Evolutionary conservation across 2,329 filamentous ascomycete species (phyloP).

Genomic region (Cordyceps tenuipes): DNA sequence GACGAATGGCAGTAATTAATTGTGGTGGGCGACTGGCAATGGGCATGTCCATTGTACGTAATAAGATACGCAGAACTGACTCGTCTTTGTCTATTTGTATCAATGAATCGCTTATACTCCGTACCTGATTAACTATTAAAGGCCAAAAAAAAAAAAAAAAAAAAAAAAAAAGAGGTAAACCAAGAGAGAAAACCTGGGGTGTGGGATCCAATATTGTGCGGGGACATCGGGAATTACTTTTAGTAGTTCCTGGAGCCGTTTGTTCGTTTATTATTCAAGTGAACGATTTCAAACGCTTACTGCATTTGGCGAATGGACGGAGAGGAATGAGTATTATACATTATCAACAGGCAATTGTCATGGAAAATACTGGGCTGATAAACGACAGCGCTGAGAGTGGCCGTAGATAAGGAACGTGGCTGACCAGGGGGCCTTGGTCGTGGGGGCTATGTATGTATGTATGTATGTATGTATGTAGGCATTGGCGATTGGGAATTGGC

Average conservation of each 20-base stretch:
- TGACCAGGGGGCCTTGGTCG: neutral
- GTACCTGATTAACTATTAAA: too few relatives aligned
- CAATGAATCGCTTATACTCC: too few relatives aligned
- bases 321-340: neutral
- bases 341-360: neutral
- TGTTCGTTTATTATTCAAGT: neutral
- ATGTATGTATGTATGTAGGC: too few relatives aligned
- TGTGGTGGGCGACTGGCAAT: neutral
- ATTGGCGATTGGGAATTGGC: neutral
- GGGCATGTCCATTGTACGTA: constrained; percentile 7
- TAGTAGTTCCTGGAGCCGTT: neutral
- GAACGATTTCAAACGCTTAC: neutral
- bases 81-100: neutral
- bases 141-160: too few relatives aligned
- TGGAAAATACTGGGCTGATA: neutral
- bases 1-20: neutral
- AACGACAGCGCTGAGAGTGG: constrained; percentile 1
- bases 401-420: constrained; percentile 3
- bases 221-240: neutral
- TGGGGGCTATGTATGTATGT: neutral
- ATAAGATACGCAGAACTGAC: neutral
- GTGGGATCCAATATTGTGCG: neutral
- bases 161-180: too few relatives aligned
- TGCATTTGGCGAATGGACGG: neutral
- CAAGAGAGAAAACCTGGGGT: too few relatives aligned